These are phyloP conservation scores for Eucalyptus sp. DNA, from an alignment of 345 rosid genomes.

Conservation along the genomic window DNA sequence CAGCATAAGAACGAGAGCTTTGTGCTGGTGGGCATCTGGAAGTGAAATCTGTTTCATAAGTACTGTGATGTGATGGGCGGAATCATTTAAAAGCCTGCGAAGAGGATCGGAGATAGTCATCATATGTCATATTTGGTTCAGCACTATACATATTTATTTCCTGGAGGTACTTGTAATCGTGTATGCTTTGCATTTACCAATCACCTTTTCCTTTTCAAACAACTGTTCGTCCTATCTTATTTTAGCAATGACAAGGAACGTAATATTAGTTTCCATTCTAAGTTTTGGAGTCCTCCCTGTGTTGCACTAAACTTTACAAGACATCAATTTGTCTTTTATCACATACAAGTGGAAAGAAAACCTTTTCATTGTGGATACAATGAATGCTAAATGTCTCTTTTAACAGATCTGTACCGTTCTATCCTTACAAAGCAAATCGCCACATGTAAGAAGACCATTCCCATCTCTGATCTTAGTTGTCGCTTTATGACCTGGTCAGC, in stretches of 20 bases:
- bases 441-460: slow-evolving; percentile 72
- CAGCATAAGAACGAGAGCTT: not conserved
- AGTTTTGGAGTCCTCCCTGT: not conserved
- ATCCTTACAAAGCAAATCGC: not conserved
- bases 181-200: not conserved
- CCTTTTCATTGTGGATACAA: not conserved
- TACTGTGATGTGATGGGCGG: not conserved
- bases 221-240: not conserved
- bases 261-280: not conserved
- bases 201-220: not conserved
- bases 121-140: not conserved
- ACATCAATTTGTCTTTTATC: not conserved
- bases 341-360: not conserved
- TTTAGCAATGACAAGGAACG: not conserved
- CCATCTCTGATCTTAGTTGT: slow-evolving; percentile 76
- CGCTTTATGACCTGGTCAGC: slow-evolving; percentile 75
- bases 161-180: not conserved
- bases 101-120: not conserved
- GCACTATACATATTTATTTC: not conserved
- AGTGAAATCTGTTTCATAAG: not conserved
- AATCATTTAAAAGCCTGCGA: not conserved
- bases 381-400: not conserved
- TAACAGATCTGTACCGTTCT: not conserved
- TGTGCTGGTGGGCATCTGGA: not conserved
- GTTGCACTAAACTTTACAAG: not conserved